phyloP scores from a whole-genome alignment of 345 rosid species.

The Microcos paniculata region DNA sequence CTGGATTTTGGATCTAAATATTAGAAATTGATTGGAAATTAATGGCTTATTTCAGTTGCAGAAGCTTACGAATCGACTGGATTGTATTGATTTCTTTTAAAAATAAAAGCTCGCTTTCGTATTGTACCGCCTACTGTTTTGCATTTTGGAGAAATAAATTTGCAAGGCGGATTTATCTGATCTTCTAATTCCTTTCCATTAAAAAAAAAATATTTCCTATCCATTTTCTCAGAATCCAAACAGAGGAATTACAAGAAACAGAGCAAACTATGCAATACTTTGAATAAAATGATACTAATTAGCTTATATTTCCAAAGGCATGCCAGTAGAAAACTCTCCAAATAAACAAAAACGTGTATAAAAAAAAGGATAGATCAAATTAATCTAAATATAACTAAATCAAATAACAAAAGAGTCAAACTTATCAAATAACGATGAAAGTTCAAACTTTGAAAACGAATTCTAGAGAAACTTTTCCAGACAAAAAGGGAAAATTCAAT shows the following conservation, averaged over 20 bases:
- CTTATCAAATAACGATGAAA: not conserved
- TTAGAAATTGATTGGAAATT: not conserved
- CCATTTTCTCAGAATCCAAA: slow-evolving; percentile 3
- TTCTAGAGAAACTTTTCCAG: not conserved
- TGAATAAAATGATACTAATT: too few relatives aligned
- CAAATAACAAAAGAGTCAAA: not conserved
- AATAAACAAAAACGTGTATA: not conserved
- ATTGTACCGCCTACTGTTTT: not conserved
- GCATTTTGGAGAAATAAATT: not conserved
- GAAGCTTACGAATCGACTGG: not conserved
- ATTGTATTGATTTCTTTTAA: not conserved
- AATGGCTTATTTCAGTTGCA: not conserved
- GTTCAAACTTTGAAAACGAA: not conserved
- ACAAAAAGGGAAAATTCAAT: not conserved
- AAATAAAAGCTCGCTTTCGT: not conserved
- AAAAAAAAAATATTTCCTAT: too few relatives aligned
- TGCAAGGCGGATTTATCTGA: not conserved
- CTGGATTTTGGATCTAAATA: not conserved
- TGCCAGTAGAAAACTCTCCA: not conserved
- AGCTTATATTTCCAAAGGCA: not conserved
- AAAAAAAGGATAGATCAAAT: not conserved
- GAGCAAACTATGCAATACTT: not conserved
- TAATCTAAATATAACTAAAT: not conserved
- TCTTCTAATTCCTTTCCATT: too few relatives aligned
- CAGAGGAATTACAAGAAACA: not conserved